Percentiles rank a stretch among this genome's conserved stretches.
Evolutionary conservation across 805 yeast genomes (phyloP).

Genomic region (Clavispora phyllophila): DNA sequence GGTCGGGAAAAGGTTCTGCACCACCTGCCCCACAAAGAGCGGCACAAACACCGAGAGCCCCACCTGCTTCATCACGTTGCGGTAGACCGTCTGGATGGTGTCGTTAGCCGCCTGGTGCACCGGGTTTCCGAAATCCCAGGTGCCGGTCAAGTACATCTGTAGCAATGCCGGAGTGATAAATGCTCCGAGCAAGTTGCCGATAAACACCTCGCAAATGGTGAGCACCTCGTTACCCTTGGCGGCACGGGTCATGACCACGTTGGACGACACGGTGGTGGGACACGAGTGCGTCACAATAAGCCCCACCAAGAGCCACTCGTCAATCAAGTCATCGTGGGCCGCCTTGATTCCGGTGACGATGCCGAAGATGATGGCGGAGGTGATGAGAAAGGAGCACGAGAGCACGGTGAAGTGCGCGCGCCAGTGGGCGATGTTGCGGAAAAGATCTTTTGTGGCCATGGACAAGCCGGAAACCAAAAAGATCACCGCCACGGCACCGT

Average conservation of each 20-base stretch:
- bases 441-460: conserved; percentile 59
- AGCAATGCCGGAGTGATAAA: conserved; percentile 82
- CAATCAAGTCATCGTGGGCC: conserved; percentile 53
- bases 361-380: conserved; percentile 69
- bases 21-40: conserved; percentile 78
- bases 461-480: conserved; percentile 78
- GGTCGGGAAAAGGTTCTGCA: conserved; percentile 65
- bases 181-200: conserved; percentile 82
- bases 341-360: conserved; percentile 60
- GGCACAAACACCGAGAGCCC: conserved; percentile 84
- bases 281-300: conserved; percentile 78
- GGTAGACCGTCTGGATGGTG: conserved; percentile 55
- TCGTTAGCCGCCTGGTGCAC: conserved; percentile 37
- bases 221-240: conserved; percentile 81
- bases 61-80: conserved; percentile 78
- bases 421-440: conserved; percentile 68
- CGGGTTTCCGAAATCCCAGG: conserved; percentile 80
- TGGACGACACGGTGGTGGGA: conserved; percentile 89
- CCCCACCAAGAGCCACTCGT: conserved; percentile 76
- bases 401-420: conserved; percentile 75
- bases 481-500: conserved; percentile 83
- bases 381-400: conserved; percentile 62
- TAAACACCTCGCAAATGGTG: conserved; percentile 77
- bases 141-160: conserved; percentile 58
- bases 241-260: conserved; percentile 84